A percentile compares a stretch with the other conserved stretches of the same genome.
These are phyloP conservation scores for Pythium insidiosum DNA, from an alignment of 352 stramenopile species.

Conservation along the genomic window DNA sequence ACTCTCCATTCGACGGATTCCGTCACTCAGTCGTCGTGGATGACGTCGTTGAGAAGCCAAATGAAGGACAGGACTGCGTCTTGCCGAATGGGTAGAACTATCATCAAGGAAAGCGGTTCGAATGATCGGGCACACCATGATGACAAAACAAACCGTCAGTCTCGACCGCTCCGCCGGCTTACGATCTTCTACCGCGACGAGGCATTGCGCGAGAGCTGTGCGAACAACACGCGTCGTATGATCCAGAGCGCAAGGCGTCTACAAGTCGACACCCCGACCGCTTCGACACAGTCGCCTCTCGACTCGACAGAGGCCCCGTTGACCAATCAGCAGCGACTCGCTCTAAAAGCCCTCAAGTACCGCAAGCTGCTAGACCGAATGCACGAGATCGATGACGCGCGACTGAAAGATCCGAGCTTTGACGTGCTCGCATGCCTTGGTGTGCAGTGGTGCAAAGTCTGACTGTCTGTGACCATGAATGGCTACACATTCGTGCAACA, in stretches of 20 bases:
- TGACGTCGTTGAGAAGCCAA: no score
- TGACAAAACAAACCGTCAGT: no score
- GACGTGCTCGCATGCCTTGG: conserved; percentile 24
- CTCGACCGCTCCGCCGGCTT: conserved; percentile 7
- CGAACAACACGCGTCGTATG: conserved; percentile 22
- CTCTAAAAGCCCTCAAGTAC: conserved; percentile 27
- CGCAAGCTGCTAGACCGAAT: conserved; percentile 20
- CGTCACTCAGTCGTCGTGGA: no score
- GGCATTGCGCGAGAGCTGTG: conserved; percentile 13
- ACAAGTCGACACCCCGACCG: background rate
- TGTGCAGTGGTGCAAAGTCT: conserved; percentile 19
- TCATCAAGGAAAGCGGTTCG: no score
- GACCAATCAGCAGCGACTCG: conserved; percentile 19
- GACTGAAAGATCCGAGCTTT: conserved; percentile 22
- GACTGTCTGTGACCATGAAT: no score
- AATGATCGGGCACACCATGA: no score
- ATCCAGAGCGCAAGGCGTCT: conserved; percentile 10
- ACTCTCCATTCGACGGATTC: no score
- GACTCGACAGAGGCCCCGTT: background rate
- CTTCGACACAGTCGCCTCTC: background rate
- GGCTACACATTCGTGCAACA: no score
- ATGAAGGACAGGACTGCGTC: no score
- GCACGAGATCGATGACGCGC: conserved; percentile 18
- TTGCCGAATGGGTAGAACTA: no score
- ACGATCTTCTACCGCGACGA: conserved; percentile 24